Evolutionary conservation across 73 alveolate genomes (phyloP).

Genomic region (Breviolum minutum): DNA sequence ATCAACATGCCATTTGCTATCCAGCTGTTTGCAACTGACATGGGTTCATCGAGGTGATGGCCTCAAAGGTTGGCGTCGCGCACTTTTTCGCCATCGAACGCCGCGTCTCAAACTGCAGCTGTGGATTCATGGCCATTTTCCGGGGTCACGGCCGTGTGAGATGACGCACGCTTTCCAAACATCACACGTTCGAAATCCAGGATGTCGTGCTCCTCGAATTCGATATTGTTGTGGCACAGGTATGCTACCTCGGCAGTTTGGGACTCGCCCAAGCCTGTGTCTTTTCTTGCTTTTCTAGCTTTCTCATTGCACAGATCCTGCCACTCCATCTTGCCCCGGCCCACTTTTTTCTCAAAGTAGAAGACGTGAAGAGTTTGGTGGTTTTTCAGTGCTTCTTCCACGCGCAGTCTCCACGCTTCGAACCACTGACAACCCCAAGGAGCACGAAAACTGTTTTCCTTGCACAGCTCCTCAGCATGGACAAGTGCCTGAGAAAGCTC

Average conservation of each 20-base stretch:
- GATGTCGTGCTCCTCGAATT: neutral
- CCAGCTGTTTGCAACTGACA: too few relatives aligned
- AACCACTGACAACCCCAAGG: neutral
- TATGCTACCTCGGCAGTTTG: slow-evolving; percentile 49
- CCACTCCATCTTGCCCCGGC: neutral
- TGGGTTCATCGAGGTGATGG: too few relatives aligned
- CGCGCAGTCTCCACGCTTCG: neutral
- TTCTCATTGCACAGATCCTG: neutral
- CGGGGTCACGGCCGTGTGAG: too few relatives aligned
- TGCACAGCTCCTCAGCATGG: neutral
- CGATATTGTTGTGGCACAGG: neutral
- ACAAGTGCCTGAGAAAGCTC: neutral
- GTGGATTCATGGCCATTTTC: too few relatives aligned
- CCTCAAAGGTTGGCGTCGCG: too few relatives aligned
- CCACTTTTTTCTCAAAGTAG: neutral
- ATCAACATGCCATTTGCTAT: too few relatives aligned
- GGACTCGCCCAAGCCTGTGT: neutral
- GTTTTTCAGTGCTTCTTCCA: neutral
- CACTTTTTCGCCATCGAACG: too few relatives aligned
- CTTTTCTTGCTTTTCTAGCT: neutral
- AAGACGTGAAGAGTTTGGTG: neutral
- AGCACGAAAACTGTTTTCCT: neutral
- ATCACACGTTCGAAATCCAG: neutral
- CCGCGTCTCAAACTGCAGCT: too few relatives aligned
- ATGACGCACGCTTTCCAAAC: too few relatives aligned